Percentiles rank a stretch among this genome's conserved stretches.
Evolutionary conservation across 2,329 filamentous ascomycete genomes (phyloP).

Genomic region (Daldinia sp.): DNA sequence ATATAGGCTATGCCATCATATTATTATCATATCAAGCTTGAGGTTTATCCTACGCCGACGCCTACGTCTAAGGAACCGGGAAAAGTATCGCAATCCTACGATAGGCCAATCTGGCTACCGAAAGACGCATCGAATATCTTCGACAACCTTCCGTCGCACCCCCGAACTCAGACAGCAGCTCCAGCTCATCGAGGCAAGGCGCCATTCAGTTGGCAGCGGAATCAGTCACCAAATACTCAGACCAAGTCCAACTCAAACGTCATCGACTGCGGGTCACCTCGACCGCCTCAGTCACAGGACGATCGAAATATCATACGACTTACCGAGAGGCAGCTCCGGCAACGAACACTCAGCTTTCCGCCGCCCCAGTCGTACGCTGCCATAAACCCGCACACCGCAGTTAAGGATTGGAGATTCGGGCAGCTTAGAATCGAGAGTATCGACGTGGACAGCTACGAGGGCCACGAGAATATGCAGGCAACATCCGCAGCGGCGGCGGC

Average conservation of each 20-base stretch:
- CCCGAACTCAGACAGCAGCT: conserved; percentile 45
- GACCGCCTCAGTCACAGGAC: conserved; percentile 50
- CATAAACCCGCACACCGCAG: conserved; percentile 62
- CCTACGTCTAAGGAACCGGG: conserved; percentile 46
- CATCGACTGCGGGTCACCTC: conserved; percentile 64
- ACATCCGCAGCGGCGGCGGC: conserved; percentile 64
- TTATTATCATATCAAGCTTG: conserved; percentile 75
- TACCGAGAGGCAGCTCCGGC: conserved; percentile 56
- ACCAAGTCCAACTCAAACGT: conserved; percentile 49
- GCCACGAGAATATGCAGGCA: conserved; percentile 51
- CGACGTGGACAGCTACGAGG: conserved; percentile 68
- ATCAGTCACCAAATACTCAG: conserved; percentile 34
- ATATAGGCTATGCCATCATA: conserved; percentile 68
- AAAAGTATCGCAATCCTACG: conserved; percentile 29
- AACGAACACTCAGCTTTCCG: conserved; percentile 57
- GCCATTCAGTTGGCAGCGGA: conserved; percentile 27
- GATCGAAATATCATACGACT: conserved; percentile 55
- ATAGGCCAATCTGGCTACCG: conserved; percentile 63
- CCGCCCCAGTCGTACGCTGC: conserved; percentile 59
- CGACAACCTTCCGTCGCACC: conserved; percentile 66
- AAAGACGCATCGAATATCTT: conserved; percentile 64
- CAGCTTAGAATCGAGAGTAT: conserved; percentile 83
- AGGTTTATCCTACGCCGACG: conserved; percentile 67
- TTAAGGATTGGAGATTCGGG: conserved; percentile 83
- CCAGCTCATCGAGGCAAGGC: conserved; percentile 23